Evolutionary conservation across 2,329 filamentous ascomycete species (phyloP), one percentile per base, ranked within the genome.

Genomic region (Diaporthe australafricana): DNA sequence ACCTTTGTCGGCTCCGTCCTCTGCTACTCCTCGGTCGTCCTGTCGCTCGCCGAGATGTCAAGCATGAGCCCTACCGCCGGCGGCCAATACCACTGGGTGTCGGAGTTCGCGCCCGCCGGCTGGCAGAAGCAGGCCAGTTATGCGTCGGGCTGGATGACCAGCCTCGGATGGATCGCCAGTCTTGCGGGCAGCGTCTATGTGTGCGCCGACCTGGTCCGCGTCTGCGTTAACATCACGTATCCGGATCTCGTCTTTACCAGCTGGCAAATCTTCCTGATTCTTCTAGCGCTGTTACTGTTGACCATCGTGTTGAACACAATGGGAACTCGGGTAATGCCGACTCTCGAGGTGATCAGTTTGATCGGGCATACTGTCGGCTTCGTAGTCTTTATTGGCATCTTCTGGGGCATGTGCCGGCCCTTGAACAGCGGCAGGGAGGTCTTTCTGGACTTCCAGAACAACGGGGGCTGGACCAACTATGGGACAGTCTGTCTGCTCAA

Each of bases 21-120:
- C 22, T 73, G 73, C 68, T 77, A 76, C 60, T 62, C 66, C 11
- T 42, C 75, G 22, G 72, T 77, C 27, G 67, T 75, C n/a, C 60
- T 67, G 6, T 66, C 56, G 1, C 70, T 73, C 38, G 72, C 72
- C 40, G 72, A 73, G 66, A 72, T 72, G 47, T 62, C 48, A 50
- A 69, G 65, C 57, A 73, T 73, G 72, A 62, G 52, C 45, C 72
- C 72, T 14, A 72, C 70, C 14, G 72, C 72, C 3, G 72, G 72
- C 14, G 72, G 72, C 9, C 72, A 73, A 48, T 73, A 73, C 50
- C 70, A 72, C 56, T 73, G 70, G 70, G 72, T 73, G 9, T 63
- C 65, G 16, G 70, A 72, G 50, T 71, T 72, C n/a, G 70, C 72
- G 25, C 72, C 72, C 1, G 52, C 66, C 0, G 55, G 66, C 2